phyloP scores from a whole-genome alignment of 2,329 filamentous ascomycete genomes.

The Alternaria angustiovoidea region DNA sequence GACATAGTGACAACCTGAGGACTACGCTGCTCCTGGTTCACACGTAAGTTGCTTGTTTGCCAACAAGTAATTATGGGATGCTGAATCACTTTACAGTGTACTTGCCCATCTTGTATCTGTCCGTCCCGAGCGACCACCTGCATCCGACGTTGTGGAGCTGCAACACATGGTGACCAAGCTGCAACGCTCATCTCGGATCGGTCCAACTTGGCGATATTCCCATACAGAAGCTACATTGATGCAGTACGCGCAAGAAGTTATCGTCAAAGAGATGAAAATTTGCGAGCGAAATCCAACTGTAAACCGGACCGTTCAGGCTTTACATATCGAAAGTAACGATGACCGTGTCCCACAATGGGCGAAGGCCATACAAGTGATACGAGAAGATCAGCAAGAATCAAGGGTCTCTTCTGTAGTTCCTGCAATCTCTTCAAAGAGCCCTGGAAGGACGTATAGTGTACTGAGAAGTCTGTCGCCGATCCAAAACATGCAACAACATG shows the following conservation, averaged over 20 bases:
- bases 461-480: background rate
- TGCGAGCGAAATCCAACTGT: background rate
- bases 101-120: slow-evolving; percentile 4
- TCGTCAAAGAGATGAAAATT: slow-evolving; percentile 9
- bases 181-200: slow-evolving; percentile 14
- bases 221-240: slow-evolving; percentile 21
- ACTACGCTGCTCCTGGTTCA: slow-evolving; percentile 23
- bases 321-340: background rate
- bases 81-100: slow-evolving; percentile 15
- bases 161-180: slow-evolving; percentile 21
- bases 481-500: slow-evolving; percentile 1
- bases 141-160: slow-evolving; percentile 8
- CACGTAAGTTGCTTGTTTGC: slow-evolving; percentile 19
- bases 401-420: background rate
- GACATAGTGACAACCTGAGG: slow-evolving; percentile 26
- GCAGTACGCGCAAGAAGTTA: slow-evolving; percentile 21
- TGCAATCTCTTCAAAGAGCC: background rate
- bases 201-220: slow-evolving; percentile 14
- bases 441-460: background rate
- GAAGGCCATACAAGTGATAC: slow-evolving; percentile 16
- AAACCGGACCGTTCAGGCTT: background rate
- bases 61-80: background rate
- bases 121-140: slow-evolving; percentile 13
- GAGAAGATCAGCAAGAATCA: slow-evolving; percentile 1
- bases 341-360: slow-evolving; percentile 17